phyloP scores from a whole-genome alignment of 2,329 filamentous ascomycete species.

The Sarocladiaceae sp. region DNA sequence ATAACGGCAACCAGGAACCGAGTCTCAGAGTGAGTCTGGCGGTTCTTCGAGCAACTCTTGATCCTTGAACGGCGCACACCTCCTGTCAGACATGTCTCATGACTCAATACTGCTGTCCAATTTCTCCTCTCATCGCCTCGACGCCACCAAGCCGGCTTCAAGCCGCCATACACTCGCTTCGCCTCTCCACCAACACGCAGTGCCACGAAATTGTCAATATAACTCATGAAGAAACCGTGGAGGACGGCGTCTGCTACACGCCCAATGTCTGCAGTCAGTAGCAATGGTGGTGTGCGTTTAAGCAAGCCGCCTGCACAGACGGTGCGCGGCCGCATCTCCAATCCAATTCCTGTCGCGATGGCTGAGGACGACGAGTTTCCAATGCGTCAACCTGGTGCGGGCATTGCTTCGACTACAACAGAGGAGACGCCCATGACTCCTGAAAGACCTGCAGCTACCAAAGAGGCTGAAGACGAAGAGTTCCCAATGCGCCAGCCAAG shows the following conservation, averaged over 20 bases:
- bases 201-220: background rate
- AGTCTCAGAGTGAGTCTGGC: background rate
- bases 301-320: conserved; percentile 2
- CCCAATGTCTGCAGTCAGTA: background rate
- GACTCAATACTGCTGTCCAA: background rate
- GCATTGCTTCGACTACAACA: conserved; percentile 28
- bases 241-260: conserved; percentile 5
- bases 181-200: background rate
- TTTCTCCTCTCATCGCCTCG: background rate
- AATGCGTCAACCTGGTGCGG: conserved; percentile 38
- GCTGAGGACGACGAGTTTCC: conserved; percentile 49
- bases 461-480: background rate
- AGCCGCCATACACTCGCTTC: background rate
- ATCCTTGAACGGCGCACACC: background rate
- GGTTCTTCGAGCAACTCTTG: background rate
- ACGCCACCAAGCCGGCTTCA: background rate
- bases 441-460: background rate
- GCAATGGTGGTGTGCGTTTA: conserved; percentile 1
- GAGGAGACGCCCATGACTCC: conserved; percentile 17
- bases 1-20: too few relatives aligned
- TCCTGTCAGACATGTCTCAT: conserved; percentile 8
- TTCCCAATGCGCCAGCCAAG: background rate
- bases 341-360: conserved; percentile 52
- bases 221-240: conserved; percentile 7
- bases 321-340: conserved; percentile 56